These are phyloP conservation scores for Penicillium paxilli DNA, from an alignment of 495 filamentous ascomycete genomes.

Conservation along the genomic window DNA sequence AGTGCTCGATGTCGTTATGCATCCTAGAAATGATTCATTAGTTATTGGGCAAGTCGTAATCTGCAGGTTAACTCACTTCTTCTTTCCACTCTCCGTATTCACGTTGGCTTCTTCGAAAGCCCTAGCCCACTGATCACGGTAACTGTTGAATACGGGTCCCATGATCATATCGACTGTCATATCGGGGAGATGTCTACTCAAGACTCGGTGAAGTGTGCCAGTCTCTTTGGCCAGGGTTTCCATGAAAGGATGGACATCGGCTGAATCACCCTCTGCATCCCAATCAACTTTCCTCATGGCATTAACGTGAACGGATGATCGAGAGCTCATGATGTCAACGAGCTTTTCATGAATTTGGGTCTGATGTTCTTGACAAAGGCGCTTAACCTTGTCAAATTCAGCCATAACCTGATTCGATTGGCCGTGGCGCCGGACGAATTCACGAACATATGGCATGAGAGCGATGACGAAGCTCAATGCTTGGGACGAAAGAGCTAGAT, in stretches of 20 bases:
- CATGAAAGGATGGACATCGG: constrained; percentile 72
- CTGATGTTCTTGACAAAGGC: constrained; percentile 90
- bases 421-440: constrained; percentile 82
- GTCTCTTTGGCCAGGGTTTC: constrained; percentile 91
- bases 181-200: constrained; percentile 82
- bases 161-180: constrained; percentile 82
- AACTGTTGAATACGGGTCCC: constrained; percentile 83
- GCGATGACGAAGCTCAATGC: constrained; percentile 84
- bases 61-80: constrained; percentile 58
- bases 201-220: constrained; percentile 78
- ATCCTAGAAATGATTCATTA: constrained; percentile 59
- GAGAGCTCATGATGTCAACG: constrained; percentile 89
- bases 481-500: constrained; percentile 90
- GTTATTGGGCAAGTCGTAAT: not conserved
- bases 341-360: constrained; percentile 92
- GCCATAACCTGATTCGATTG: constrained; percentile 65
- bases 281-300: constrained; percentile 77
- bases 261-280: constrained; percentile 50
- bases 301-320: constrained; percentile 69
- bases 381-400: constrained; percentile 91
- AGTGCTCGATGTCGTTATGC: constrained; percentile 74
- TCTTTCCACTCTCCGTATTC: constrained; percentile 64
- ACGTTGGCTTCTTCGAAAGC: constrained; percentile 69
- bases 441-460: constrained; percentile 85
- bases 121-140: constrained; percentile 77